A percentile compares a stretch with the other conserved stretches of the same genome.
Conservation (phyloP, 2,329 filamentous ascomycete species). For the Claviceps purpurea region DNA sequence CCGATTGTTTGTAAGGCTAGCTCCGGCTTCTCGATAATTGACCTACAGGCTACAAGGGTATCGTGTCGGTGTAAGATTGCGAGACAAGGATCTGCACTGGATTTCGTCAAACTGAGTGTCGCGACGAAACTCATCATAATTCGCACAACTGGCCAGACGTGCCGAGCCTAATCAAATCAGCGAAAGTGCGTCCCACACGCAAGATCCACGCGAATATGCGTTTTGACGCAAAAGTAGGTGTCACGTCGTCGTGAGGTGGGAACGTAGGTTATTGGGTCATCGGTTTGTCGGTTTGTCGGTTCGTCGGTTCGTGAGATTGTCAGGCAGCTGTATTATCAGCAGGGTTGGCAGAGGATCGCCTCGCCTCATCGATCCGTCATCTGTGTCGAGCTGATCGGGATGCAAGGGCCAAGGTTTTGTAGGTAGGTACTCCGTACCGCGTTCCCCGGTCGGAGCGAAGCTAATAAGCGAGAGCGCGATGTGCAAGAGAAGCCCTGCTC, state of each 20-base stretch:
- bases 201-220: too few species aligned
- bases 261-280: too few species aligned
- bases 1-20: neutral
- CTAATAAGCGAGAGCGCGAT: too few species aligned
- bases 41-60: neutral
- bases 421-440: too few species aligned
- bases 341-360: neutral
- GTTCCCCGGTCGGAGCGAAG: too few species aligned
- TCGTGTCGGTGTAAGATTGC: neutral
- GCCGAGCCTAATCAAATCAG: neutral
- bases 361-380: neutral
- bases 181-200: too few species aligned
- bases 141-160: neutral
- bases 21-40: neutral
- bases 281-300: neutral
- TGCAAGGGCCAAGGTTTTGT: too few species aligned
- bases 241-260: too few species aligned
- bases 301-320: neutral
- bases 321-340: neutral
- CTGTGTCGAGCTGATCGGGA: neutral
- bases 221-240: too few species aligned
- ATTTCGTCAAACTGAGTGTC: neutral
- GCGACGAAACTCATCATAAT: neutral
- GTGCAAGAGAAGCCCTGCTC: too few species aligned
- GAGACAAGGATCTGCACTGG: neutral